These are phyloP conservation scores for Westerdykella aurantiaca DNA, from an alignment of 2,329 filamentous ascomycete genomes.

Conservation along the genomic window DNA sequence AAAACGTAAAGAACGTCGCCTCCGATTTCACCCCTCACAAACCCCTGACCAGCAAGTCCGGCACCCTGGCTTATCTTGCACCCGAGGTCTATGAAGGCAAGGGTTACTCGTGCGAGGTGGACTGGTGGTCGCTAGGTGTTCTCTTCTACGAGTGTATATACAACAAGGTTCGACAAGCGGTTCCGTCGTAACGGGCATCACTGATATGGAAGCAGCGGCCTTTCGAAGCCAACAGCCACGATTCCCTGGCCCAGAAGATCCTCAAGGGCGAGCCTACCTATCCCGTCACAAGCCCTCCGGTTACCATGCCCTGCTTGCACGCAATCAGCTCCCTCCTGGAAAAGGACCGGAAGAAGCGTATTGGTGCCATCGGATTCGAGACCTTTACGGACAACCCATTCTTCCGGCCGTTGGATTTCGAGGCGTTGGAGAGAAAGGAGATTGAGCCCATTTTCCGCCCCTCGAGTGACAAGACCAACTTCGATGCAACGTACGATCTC, in stretches of 20 bases:
- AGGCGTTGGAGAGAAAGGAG: constrained; percentile 74
- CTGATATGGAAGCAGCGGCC: constrained; percentile 57
- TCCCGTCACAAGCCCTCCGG: constrained; percentile 86
- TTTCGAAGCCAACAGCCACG: constrained; percentile 85
- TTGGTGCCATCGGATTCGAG: constrained; percentile 76
- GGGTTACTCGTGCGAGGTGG: constrained; percentile 83
- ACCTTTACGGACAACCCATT: constrained; percentile 85
- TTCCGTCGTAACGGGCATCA: background rate
- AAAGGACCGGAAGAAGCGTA: constrained; percentile 69
- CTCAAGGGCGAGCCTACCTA: constrained; percentile 77
- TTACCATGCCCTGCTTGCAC: constrained; percentile 81
- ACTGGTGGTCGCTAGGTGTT: constrained; percentile 98
- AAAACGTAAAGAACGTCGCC: constrained; percentile 70
- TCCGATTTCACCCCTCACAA: constrained; percentile 84
- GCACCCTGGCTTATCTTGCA: constrained; percentile 89
- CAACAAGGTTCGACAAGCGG: constrained; percentile 65
- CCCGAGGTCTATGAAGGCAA: constrained; percentile 90
- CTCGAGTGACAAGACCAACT: constrained; percentile 97
- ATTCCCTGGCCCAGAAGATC: constrained; percentile 72
- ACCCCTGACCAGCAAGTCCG: constrained; percentile 87
- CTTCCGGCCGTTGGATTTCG: constrained; percentile 81
- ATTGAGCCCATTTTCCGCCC: constrained; percentile 88
- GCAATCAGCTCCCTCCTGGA: constrained; percentile 81
- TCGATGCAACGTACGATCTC: constrained; percentile 95
- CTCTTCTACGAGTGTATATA: constrained; percentile 99